Evolutionary conservation across 768 basidiomycete genomes (phyloP).

Genomic region (Auricularia cornea): DNA sequence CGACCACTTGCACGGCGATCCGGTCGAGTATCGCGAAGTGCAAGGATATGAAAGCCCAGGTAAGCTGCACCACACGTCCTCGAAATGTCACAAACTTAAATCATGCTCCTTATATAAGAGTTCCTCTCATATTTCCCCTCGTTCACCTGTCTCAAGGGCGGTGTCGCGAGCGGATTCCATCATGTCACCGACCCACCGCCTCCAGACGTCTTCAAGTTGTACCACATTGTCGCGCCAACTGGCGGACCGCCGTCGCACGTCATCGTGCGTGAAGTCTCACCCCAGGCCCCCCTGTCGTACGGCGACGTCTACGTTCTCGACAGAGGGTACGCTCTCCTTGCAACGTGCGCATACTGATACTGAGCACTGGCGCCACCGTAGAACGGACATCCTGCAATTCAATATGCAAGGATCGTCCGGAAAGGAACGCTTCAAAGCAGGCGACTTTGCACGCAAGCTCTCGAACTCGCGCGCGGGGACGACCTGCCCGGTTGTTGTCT

Average conservation of each 20-base stretch:
- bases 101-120: constrained; percentile 11
- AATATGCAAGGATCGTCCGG: constrained; percentile 22
- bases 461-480: constrained; percentile 40
- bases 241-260: constrained; percentile 11
- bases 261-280: constrained; percentile 42
- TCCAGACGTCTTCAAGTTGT: constrained; percentile 39
- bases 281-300: constrained; percentile 8
- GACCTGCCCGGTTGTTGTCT: background rate
- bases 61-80: background rate
- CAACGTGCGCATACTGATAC: background rate
- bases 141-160: constrained; percentile 39
- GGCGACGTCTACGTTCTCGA: constrained; percentile 56
- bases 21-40: constrained; percentile 55
- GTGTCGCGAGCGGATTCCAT: constrained; percentile 44
- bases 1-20: constrained; percentile 47
- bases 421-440: constrained; percentile 52
- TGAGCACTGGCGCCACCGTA: background rate
- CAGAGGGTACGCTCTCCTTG: constrained; percentile 28
- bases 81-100: background rate
- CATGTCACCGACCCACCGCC: constrained; percentile 38
- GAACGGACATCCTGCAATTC: background rate
- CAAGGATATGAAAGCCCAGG: constrained; percentile 30
- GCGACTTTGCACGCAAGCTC: constrained; percentile 46
- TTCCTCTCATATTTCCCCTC: constrained; percentile 44
- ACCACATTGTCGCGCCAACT: constrained; percentile 35